These are phyloP conservation scores for Xylaria sp. DNA, from an alignment of 2,329 filamentous ascomycete genomes.

Conservation along the genomic window DNA sequence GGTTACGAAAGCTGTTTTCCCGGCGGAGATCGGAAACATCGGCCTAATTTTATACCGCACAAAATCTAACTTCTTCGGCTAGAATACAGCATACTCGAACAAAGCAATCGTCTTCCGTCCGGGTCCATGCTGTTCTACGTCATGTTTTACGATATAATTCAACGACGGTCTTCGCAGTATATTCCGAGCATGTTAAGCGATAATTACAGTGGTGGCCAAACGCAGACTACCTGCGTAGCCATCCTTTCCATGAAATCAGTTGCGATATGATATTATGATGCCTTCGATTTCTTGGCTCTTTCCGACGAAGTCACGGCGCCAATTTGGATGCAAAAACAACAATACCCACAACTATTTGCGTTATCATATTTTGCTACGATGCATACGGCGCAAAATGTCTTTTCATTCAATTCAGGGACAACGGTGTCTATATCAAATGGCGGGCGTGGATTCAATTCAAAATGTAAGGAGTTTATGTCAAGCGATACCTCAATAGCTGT, in stretches of 20 bases:
- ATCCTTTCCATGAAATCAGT: not conserved
- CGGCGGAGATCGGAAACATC: constrained; percentile 39
- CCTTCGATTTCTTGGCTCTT: constrained; percentile 16
- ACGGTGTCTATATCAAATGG: constrained; percentile 26
- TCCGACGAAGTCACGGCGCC: not conserved
- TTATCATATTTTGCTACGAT: constrained; percentile 23
- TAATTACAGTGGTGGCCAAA: constrained; percentile 5
- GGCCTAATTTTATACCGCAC: constrained; percentile 12
- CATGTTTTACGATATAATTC: constrained; percentile 23
- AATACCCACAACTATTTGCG: constrained; percentile 14
- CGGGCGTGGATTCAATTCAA: constrained; percentile 27
- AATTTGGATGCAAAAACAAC: constrained; percentile 15
- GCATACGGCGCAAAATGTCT: constrained; percentile 32
- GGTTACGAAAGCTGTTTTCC: constrained; percentile 44
- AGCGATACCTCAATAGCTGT: constrained; percentile 30
- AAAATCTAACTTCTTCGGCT: not conserved
- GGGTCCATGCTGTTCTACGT: not conserved
- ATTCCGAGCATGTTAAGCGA: not conserved
- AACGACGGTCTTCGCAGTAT: not conserved
- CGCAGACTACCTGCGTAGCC: not conserved
- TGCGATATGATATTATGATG: constrained; percentile 20
- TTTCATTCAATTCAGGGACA: constrained; percentile 21
- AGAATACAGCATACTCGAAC: not conserved
- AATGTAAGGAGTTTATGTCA: constrained; percentile 25
- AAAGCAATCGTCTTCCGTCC: not conserved